Evolutionary conservation across 2,329 filamentous ascomycete genomes (phyloP), one percentile per base, ranked within the genome.

Genomic region (Aureobasidium pullulans): DNA sequence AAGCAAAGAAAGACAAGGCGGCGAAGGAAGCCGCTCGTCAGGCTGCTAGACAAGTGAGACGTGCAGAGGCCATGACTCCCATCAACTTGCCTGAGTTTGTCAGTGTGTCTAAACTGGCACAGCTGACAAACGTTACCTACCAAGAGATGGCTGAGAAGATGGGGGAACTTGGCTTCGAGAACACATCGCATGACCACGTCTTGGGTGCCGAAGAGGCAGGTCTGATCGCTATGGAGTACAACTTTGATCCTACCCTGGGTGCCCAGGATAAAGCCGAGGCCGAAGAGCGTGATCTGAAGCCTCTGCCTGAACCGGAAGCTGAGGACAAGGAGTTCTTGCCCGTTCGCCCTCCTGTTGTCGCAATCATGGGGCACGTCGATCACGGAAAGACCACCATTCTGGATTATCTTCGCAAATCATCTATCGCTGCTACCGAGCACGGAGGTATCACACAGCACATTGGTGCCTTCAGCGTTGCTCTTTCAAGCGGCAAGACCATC

Each of bases 341-440:
- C 1, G 73, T 78, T 36, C 84, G 95, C 15, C 93, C 94, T 7
- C 95, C 94, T 0, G 90, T 99, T 37, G 92, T 99, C 40, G 97
- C 95, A 0, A 99, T 99, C 69, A 99, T 99, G 95, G 94, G 94
- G 2, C 94, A 99, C 65, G 94, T 99, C 66, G 95, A 99, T 71
- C 94, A 99, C 72, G 94, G 94, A 57, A 99, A 99, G 77, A 99
- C 94, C 0, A 99, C 95, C 0, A 85, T 99, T 43, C 79, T 99
- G 9, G 94, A 99, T 71, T 97, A 87, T 75, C 79, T 99, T 46
- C 88, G 94, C 39, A 95, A 96, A 67, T 94, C 92, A 1, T 96
- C 91, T 6, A 85, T 99, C 44, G 95, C 87, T 43, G 90, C 90
- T 6, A 85, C 88, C 57, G 94, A 99, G 71, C 92, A 96, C 70